Conservation (phyloP, 2,329 filamentous ascomycete genomes). For the Chaetomium sp. region DNA sequence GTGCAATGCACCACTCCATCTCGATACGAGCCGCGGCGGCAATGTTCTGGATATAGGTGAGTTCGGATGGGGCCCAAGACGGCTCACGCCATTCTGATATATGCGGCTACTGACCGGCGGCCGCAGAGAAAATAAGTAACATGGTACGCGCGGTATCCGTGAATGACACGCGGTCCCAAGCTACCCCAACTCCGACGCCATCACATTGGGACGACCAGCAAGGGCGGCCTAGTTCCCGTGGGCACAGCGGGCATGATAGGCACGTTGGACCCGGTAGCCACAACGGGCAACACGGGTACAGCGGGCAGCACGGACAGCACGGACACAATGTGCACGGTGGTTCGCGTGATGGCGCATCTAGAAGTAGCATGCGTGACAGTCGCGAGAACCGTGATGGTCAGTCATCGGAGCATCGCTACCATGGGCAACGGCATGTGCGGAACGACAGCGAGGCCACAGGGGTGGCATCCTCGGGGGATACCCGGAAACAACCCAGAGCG, state of each 20-base stretch:
- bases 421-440: conserved; percentile 63
- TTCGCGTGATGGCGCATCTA: conserved; percentile 44
- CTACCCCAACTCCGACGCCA: conserved; percentile 58
- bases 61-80: conserved; percentile 27
- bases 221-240: conserved; percentile 46
- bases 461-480: conserved; percentile 78
- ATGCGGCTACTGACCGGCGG: conserved; percentile 38
- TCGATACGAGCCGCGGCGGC: conserved; percentile 90
- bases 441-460: conserved; percentile 68
- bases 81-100: not conserved
- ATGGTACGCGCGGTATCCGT: conserved; percentile 82
- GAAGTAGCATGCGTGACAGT: conserved; percentile 42
- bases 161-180: conserved; percentile 60
- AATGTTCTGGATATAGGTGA: conserved; percentile 90
- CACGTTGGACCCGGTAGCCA: conserved; percentile 34
- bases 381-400: conserved; percentile 55
- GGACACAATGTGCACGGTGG: conserved; percentile 42
- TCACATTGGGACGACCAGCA: conserved; percentile 64
- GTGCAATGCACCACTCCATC: conserved; percentile 85
- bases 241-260: conserved; percentile 49
- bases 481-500: conserved; percentile 71
- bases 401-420: conserved; percentile 40
- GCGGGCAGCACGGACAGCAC: conserved; percentile 39
- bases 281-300: conserved; percentile 46
- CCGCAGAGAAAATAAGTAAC: conserved; percentile 86